These are phyloP conservation scores for Beta corolliflora DNA, from an alignment of 179 eudicot species.

Conservation along the genomic window DNA sequence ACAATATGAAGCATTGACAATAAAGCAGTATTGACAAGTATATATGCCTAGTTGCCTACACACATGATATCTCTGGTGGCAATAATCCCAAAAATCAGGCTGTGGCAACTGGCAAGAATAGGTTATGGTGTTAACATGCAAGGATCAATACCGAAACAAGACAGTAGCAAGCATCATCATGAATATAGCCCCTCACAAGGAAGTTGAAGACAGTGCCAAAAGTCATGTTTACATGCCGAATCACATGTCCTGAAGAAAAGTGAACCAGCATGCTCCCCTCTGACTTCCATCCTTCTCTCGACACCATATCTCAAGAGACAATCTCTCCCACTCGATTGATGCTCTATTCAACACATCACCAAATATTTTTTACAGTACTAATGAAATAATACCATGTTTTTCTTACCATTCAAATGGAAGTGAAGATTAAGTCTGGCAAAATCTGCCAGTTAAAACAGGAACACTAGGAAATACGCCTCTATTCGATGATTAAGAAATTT, in stretches of 20 bases:
- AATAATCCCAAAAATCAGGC: background rate
- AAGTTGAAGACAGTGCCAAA: background rate
- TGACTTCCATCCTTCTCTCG: background rate
- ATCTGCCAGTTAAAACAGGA: background rate
- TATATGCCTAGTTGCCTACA: background rate
- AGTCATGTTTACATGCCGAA: background rate
- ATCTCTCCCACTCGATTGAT: background rate
- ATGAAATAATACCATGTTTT: background rate
- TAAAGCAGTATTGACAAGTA: background rate
- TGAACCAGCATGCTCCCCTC: background rate
- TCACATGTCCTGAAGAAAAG: background rate
- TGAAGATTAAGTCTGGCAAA: background rate
- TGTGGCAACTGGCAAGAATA: background rate
- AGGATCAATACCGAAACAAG: background rate
- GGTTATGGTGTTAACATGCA: background rate
- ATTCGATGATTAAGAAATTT: background rate
- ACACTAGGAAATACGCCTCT: background rate
- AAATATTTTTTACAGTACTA: background rate
- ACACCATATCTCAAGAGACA: background rate
- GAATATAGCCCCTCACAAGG: background rate
- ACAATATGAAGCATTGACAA: background rate
- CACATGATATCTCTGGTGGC: background rate
- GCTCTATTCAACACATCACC: background rate
- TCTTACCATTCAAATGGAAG: background rate
- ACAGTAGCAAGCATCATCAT: background rate